Evolutionary conservation across 225 moss, liverwort and hornwort species (phyloP), one percentile per base, ranked within the genome.

Genomic region (Pseudisothecium myosuroides): DNA sequence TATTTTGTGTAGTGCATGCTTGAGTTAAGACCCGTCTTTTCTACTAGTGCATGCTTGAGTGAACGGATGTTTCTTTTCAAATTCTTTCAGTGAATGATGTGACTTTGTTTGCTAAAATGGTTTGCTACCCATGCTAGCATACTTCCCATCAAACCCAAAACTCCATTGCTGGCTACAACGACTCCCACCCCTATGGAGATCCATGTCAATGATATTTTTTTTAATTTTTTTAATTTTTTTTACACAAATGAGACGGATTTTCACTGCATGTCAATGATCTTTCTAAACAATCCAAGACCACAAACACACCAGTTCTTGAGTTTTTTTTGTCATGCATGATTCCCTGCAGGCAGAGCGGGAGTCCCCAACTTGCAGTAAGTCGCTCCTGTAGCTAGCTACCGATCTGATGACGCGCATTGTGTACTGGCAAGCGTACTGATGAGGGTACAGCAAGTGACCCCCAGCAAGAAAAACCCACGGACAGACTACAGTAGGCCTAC

Each of bases 91-190:
- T 10, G 19, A 28, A 29, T 6, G 71, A 27, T 9, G 5, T 45
- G 17, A 73, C 10, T 45, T 17, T 29, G 28, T 17, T 73, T 16
- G 9, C 45, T 73, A 17, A 73, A 45, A 28, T 17, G 10, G 28
- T 45, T 28, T 29, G 10, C 45, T 28, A 45, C 17, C 45, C 17
- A 29, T 29, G 29, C 45, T 72, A 16, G 9, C 31, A 15, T 60
- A 27, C 62, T 13, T 13, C 9, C 49, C 75, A 12, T 49, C 20
- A 31, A 75, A 49, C 11, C 75, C 19, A 50, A 49, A 19, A 26
- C 26, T 20, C 31, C 28, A 37, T 12, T 11, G 11, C 3, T 2
- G 43, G 5, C 71, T 41, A 8, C 5, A 0, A 41, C 15, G 0
- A 39, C 64, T 32, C 41, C 12, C 11, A 8, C 43, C 41, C 6